Base-by-base conservation (phyloP, 2,329 filamentous ascomycete species). In the Tolypocladium ovalisporum region DNA sequence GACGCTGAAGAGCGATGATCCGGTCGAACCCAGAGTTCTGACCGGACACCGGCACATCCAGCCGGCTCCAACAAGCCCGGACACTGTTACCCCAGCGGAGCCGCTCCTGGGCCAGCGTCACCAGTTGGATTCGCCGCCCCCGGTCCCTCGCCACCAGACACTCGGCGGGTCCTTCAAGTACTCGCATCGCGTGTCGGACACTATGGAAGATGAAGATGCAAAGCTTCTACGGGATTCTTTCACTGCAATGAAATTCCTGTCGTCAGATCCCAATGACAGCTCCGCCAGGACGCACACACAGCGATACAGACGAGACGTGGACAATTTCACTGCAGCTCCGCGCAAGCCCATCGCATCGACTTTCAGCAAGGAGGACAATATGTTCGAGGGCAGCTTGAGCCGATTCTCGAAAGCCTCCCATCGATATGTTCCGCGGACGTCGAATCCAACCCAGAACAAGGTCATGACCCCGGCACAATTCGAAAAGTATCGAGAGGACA, bases 381-480 rank as follows among this genome's bases (percentile, higher is more conserved):
- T 84, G 62, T 84, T 84, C 57, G 79, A 81, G 58, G 77, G 72
- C 29, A 77, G 72, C 39, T 62, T 73, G 10, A 65, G 71, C 2
- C 73, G 72, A 4, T 71, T 73, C 9, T 68, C 70, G 13, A 71
- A 70, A 49, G 62, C 71, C 29, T 67, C 68, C 15, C 69, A 73
- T 40, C 74, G 73, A 58, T 70, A 69, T 54, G 61, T 62, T 24
- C 65, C 66, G 13, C 72, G 65, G 55, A 70, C 67, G 53, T 66
- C 68, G 9, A 76, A 68, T 56, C 70, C 75, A 2, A 71, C 79
- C 10, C 76, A 77, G 24, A 87, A 82, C 68, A 94, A 94, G 71
- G 87, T 94, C 61, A 96, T 96, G 89, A 96, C 91, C 1, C 88
- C 88, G 1, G 89, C 86, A 13, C 85, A 96, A 68, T 96, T 95